Evolutionary conservation across 1,284 basidiomycete species (phyloP), one percentile per base, ranked within the genome.

Genomic region (Sanguinoderma infundibulare): DNA sequence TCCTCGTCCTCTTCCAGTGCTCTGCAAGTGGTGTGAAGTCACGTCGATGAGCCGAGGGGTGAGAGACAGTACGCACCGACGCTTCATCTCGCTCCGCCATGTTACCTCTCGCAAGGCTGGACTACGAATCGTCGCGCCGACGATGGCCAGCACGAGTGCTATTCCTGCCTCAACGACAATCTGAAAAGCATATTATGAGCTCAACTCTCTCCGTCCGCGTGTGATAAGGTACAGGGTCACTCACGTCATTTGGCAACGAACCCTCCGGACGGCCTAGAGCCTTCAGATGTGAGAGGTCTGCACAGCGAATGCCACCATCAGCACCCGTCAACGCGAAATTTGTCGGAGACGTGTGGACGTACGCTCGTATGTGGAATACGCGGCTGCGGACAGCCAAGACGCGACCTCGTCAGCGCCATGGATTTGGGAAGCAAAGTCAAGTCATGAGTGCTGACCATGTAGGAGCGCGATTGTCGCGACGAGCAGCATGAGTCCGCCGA

Each of bases 81-180:
- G 89, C 70, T 84, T 85, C 92, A 95, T 94, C 76, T 95, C 93
- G 70, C 90, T 92, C n/a, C 92, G 85, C 93, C 92, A 95, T 35
- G 90, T 89, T 63, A 94, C 90, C 69, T 93, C 90, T 67, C 89
- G 91, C 44, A 94, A 75, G 35, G 83, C 75, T 3, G 90, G 83
- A n/a, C 89, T 82, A 64, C 84, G 87, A 57, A 92, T 69, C 10
- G 86, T 84, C 34, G 91, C 87, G 10, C 91, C 92, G 3, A 93
- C 62, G 6, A 87, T 87, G 15, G 91, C 91, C 7, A 92, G 66
- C 10, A 87, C 69, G n/a, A 94, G 79, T 0, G 87, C 84, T 50
- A 86, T 62, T 22, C 91, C 67, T 5, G 87, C 83, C 73, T 95
- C 92, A 35, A 89, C 62, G 22, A 90, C 77, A 62, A 91, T 89